phyloP scores from a whole-genome alignment of 2,329 filamentous ascomycete species.

The Aschersonia sp. region DNA sequence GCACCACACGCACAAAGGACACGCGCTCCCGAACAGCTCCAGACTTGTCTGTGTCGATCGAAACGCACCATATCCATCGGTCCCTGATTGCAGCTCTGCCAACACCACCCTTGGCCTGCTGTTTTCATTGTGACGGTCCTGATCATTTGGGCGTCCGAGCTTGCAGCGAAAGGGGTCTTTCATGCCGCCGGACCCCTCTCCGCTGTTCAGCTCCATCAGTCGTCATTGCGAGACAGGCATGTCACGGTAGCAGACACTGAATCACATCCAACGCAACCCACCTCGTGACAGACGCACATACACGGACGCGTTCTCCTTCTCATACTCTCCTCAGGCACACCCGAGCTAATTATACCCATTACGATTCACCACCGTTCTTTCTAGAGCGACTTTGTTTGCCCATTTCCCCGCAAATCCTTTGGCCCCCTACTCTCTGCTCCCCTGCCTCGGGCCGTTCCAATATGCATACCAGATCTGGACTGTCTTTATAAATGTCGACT shows the following conservation, averaged over 20 bases:
- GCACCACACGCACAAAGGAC: neutral
- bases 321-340: neutral
- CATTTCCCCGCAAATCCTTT: slow-evolving; percentile 5
- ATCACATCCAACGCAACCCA: neutral
- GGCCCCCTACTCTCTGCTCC: neutral
- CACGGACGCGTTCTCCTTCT: neutral
- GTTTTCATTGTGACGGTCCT: slow-evolving; percentile 1
- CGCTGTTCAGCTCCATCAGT: neutral
- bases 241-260: too few species aligned
- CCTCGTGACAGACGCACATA: neutral
- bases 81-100: slow-evolving; percentile 3
- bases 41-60: slow-evolving; percentile 3
- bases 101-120: slow-evolving; percentile 1
- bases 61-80: slow-evolving; percentile 4
- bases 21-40: slow-evolving; percentile 1
- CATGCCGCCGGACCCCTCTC: neutral
- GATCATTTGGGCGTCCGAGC: neutral
- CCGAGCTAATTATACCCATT: slow-evolving; percentile 1
- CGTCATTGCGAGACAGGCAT: neutral
- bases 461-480: slow-evolving; percentile 19
- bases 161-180: neutral
- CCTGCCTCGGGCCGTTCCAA: slow-evolving; percentile 15
- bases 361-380: slow-evolving; percentile 1
- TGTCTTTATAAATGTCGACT: slow-evolving; percentile 22
- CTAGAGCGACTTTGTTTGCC: neutral